These are phyloP conservation scores for Anthostomella pinea DNA, from an alignment of 2,329 filamentous ascomycete species.

Conservation along the genomic window DNA sequence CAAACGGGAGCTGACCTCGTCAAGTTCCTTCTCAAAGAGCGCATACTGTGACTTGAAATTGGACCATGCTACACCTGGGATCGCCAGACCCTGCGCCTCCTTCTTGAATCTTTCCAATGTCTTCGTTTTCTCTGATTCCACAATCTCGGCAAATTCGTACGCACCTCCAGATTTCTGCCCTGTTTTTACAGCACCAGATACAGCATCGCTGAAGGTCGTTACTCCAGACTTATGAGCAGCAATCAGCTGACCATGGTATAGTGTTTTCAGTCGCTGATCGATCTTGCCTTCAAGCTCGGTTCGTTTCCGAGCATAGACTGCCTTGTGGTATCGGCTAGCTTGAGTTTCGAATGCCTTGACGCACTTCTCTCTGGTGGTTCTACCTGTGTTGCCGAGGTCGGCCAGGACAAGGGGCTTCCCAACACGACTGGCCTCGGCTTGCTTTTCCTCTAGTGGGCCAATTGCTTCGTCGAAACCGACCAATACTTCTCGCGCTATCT, in stretches of 20 bases:
- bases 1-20: constrained; percentile 79
- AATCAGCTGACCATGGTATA: constrained; percentile 84
- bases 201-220: constrained; percentile 78
- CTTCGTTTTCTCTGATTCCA: constrained; percentile 75
- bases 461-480: constrained; percentile 80
- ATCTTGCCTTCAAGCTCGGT: constrained; percentile 83
- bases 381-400: constrained; percentile 72
- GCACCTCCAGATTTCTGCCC: constrained; percentile 87
- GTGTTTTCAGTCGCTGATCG: constrained; percentile 79
- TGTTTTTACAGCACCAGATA: constrained; percentile 80
- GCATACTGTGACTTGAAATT: constrained; percentile 77
- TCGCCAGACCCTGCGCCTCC: constrained; percentile 70
- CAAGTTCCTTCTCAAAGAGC: constrained; percentile 85
- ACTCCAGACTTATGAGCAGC: constrained; percentile 90
- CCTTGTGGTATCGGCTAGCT: constrained; percentile 94
- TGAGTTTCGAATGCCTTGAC: constrained; percentile 85
- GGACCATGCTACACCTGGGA: constrained; percentile 83
- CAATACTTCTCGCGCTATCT: constrained; percentile 88
- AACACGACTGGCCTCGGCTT: constrained; percentile 69
- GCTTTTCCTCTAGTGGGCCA: constrained; percentile 78
- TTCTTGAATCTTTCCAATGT: constrained; percentile 72
- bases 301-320: constrained; percentile 83
- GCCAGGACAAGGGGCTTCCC: constrained; percentile 72
- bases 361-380: constrained; percentile 66
- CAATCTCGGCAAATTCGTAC: constrained; percentile 96